Conservation (phyloP, 371 early-diverging fungal genomes). For the Mortierella sp. region DNA sequence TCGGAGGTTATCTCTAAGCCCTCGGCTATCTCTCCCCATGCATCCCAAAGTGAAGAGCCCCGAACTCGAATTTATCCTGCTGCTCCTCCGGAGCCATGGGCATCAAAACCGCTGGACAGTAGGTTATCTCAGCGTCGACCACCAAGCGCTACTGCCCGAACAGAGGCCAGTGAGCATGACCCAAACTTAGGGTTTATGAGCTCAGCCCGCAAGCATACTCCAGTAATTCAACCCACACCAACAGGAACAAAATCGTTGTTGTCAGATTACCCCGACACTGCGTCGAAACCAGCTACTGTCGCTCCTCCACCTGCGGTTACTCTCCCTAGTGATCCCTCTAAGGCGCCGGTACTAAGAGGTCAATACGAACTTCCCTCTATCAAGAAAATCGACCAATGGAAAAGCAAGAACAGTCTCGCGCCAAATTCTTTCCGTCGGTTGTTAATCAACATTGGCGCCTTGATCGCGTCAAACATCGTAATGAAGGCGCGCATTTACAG, state of each 20-base stretch:
- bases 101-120: not conserved
- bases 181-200: conserved; percentile 38
- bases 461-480: conserved; percentile 16
- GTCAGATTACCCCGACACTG: conserved; percentile 27
- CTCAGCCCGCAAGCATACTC: conserved; percentile 25
- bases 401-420: conserved; percentile 31
- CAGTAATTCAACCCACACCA: conserved; percentile 9
- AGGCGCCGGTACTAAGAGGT: conserved; percentile 43
- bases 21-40: not conserved
- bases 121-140: conserved; percentile 31
- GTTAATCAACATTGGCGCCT: conserved; percentile 25
- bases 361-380: conserved; percentile 49
- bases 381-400: conserved; percentile 50
- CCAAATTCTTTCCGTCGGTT: conserved; percentile 48
- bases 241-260: conserved; percentile 24
- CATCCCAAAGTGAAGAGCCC: conserved; percentile 3
- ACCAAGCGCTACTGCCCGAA: not conserved
- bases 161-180: conserved; percentile 19
- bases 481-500: conserved; percentile 30
- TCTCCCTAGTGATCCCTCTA: conserved; percentile 32
- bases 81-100: conserved; percentile 48
- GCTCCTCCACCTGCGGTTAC: conserved; percentile 15
- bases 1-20: not conserved
- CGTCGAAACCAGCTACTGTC: conserved; percentile 8
- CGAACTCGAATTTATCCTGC: conserved; percentile 34